Conservation (phyloP, 192 early-diverging fungal species). For the Phlyctochytrium bullatum region DNA sequence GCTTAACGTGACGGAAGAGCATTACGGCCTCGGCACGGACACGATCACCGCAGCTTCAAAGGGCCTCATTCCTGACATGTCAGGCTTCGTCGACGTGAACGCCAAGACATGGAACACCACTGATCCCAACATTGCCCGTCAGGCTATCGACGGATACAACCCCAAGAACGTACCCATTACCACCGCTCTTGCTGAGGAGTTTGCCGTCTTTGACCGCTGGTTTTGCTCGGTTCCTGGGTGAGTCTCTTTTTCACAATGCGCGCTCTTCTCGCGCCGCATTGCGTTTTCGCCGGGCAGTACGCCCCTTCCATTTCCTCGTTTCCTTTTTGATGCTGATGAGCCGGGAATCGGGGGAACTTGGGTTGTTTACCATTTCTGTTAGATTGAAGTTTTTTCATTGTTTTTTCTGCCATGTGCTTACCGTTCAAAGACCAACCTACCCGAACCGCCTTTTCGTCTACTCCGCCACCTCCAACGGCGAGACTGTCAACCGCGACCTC, state of each 20-base stretch:
- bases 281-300: no score
- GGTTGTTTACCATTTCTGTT: no score
- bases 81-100: constrained; percentile 27
- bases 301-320: no score
- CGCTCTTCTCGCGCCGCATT: neutral
- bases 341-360: no score
- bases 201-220: constrained; percentile 34
- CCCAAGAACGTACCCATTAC: constrained; percentile 23
- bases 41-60: neutral
- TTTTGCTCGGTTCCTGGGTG: neutral
- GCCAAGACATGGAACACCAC: constrained; percentile 10
- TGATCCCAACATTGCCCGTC: neutral
- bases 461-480: constrained; percentile 29
- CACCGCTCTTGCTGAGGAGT: constrained; percentile 26
- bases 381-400: neutral
- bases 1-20: neutral
- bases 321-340: no score
- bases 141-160: constrained; percentile 17
- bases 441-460: constrained; percentile 34
- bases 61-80: constrained; percentile 21
- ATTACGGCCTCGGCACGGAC: neutral
- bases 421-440: constrained; percentile 31
- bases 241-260: no score
- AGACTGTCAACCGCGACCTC: constrained; percentile 9
- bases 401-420: neutral